phyloP scores from a whole-genome alignment of 2,329 filamentous ascomycete genomes.

The Monilinia polystroma region DNA sequence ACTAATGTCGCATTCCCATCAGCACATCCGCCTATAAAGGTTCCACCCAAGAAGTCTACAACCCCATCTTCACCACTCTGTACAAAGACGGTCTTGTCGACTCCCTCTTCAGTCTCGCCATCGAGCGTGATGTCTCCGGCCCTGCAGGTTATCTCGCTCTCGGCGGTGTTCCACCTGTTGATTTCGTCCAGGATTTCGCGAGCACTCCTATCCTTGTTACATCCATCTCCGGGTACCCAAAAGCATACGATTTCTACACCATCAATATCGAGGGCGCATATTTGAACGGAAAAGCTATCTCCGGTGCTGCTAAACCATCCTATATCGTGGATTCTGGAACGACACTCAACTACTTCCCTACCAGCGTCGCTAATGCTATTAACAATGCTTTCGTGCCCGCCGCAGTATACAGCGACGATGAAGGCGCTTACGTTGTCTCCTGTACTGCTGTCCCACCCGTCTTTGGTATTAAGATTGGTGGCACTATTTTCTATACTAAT shows the following conservation, averaged over 20 bases:
- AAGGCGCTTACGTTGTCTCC: conserved; percentile 43
- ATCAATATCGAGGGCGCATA: conserved; percentile 27
- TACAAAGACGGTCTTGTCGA: conserved; percentile 45
- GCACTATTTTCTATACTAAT: conserved; percentile 39
- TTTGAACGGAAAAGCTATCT: conserved; percentile 20
- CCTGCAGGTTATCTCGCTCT: conserved; percentile 49
- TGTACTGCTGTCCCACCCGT: conserved; percentile 45
- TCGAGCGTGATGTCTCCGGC: conserved; percentile 41
- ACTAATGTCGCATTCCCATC: not conserved
- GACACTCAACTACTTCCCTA: conserved; percentile 44
- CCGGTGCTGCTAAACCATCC: conserved; percentile 20
- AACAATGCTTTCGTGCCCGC: conserved; percentile 47
- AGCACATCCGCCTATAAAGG: conserved; percentile 36
- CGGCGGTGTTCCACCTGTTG: conserved; percentile 50
- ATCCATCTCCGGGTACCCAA: conserved; percentile 28
- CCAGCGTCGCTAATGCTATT: conserved; percentile 41
- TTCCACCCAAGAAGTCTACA: conserved; percentile 42
- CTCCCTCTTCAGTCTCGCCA: conserved; percentile 50
- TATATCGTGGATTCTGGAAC: conserved; percentile 47
- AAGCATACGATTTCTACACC: conserved; percentile 31
- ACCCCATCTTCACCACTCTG: conserved; percentile 51
- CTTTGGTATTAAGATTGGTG: conserved; percentile 45
- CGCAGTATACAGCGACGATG: conserved; percentile 39
- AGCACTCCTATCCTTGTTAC: conserved; percentile 28
- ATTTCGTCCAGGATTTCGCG: conserved; percentile 30